Conservation (phyloP, 441 rosid genomes). For the Euphorbia celastroides region DNA sequence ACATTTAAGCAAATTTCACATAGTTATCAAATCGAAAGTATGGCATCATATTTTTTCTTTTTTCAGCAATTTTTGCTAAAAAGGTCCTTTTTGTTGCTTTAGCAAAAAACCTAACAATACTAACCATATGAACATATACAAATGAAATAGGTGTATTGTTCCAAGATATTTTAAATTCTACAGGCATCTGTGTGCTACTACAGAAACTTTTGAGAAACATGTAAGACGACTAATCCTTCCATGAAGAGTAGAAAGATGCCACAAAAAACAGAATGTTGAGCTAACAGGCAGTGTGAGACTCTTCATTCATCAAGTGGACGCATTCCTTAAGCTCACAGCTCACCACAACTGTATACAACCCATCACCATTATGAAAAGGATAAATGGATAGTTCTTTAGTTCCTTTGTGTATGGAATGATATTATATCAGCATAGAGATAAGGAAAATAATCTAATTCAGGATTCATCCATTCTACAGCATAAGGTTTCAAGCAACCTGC, state of each 20-base stretch:
- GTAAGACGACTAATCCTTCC: not conserved
- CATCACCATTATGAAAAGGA: not conserved
- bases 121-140: not conserved
- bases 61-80: not conserved
- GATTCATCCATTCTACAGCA: not conserved
- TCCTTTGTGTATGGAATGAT: not conserved
- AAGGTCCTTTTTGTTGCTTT: conserved; percentile 1
- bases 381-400: not conserved
- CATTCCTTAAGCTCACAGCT: not conserved
- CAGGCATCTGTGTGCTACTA: not conserved
- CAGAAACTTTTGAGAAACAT: not conserved
- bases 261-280: not conserved
- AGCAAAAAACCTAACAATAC: not conserved
- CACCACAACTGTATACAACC: not conserved
- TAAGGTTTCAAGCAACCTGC: not conserved
- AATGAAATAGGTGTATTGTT: not conserved
- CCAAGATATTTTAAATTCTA: not conserved
- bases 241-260: not conserved
- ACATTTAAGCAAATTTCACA: not conserved
- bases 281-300: not conserved
- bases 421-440: not conserved
- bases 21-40: not conserved
- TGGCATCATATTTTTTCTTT: not conserved
- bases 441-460: not conserved
- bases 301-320: not conserved